Base-by-base conservation (phyloP, 352 stramenopile species). In the Salisapilia sapeloensis region DNA sequence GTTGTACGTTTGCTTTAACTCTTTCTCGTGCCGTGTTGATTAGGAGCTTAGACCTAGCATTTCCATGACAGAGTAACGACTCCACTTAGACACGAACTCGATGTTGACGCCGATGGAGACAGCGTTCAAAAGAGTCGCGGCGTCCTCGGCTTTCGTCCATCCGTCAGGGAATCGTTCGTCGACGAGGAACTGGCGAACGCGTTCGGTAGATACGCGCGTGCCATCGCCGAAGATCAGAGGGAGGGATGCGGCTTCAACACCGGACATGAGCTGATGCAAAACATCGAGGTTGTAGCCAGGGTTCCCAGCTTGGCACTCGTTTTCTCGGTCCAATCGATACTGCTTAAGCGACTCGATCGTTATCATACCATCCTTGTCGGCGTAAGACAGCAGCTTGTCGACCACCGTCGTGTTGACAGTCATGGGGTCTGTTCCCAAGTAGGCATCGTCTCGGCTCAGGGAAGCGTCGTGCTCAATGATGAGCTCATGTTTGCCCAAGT, bases 381-480 rank as follows among this genome's bases (percentile, higher is more conserved):
- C 47, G 4, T 43, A 46, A 10, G 38, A 35, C 4, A 56, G 22
- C 1, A 66, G 12, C 5, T 54, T 33, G 2, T 48, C 19, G 8
- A 49, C 41, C 15, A 66, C 38, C 26, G 37, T 47, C 9, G 17
- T 12, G 24, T 60, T 51, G 14, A 47, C 44, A 13, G 29, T 29
- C 38, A 48, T 50, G 15, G 55, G 39, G 19, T 63, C 43, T 18
- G 34, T 33, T n/a, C 48, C 44, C 25, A 50, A 54, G 35, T 53
- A 53, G 6, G 35, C 29, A 35, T 67, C 55, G 2, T 26, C 33
- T 32, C 46, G 55, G 4, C 44, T 40, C 7, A 67, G 40, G 2
- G 55, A 67, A 23, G 55, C 55, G 24, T 67, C 48, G 28, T 62
- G 55, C 29, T 67, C 51, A 14, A 49, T 41, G 10, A 24, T 34